Evolutionary conservation across 2,329 filamentous ascomycete species (phyloP).

Genomic region (Trichoderma endophyticum): DNA sequence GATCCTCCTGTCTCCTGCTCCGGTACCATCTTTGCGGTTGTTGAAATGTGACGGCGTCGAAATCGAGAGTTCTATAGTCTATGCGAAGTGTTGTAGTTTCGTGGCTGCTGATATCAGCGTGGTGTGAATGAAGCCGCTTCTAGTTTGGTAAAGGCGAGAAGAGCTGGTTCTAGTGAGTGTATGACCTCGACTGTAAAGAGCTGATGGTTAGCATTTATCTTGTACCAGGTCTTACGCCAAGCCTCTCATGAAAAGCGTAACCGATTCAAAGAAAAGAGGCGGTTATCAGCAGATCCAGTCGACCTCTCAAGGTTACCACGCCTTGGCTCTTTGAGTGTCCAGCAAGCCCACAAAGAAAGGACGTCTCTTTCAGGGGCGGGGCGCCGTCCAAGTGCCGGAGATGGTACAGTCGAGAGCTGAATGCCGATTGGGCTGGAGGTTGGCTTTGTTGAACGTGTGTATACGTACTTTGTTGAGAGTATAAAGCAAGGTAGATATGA

Average conservation of each 20-base stretch:
- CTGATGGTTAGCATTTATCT: conserved; percentile 4
- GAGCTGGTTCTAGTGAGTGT: not conserved
- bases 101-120: not conserved
- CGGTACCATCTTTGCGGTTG: conserved; percentile 35
- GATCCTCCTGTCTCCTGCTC: conserved; percentile 47
- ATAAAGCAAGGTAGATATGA: not conserved
- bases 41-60: not conserved
- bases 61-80: not conserved
- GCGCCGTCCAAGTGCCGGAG: not conserved
- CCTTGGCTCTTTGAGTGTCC: not conserved
- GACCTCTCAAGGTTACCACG: not conserved
- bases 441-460: conserved; percentile 5
- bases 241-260: not conserved
- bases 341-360: conserved; percentile 2
- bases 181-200: not conserved
- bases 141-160: not conserved
- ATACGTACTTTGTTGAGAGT: conserved; percentile 6
- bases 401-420: not conserved
- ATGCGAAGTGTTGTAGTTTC: not conserved
- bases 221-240: not conserved
- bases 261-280: conserved; percentile 1
- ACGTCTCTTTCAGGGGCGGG: not conserved
- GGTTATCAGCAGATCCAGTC: conserved; percentile 4
- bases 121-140: not conserved
- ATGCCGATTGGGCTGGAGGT: not conserved